Percentiles rank a stretch among this genome's conserved stretches.
These are phyloP conservation scores for Coriolopsis trogii DNA, from an alignment of 1,284 basidiomycete genomes.

Conservation along the genomic window DNA sequence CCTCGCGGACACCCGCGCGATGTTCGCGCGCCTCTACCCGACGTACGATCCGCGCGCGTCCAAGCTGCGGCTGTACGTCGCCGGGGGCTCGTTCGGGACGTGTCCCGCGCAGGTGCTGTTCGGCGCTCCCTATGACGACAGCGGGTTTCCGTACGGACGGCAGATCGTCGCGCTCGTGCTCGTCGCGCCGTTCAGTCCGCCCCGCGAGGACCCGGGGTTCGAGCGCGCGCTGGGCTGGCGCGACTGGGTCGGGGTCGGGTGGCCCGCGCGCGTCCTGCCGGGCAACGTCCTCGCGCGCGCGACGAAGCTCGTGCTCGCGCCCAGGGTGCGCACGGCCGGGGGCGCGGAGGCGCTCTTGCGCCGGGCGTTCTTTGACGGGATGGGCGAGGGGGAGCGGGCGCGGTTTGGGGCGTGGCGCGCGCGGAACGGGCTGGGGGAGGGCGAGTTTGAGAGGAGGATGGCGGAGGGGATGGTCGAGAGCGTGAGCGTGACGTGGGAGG, in stretches of 20 bases:
- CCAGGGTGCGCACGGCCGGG: conserved; percentile 42
- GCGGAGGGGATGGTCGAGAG: conserved; percentile 48
- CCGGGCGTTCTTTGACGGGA: conserved; percentile 44
- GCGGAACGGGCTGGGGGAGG: conserved; percentile 42
- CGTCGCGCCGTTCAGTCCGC: conserved; percentile 48
- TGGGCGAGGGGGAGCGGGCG: conserved; percentile 45
- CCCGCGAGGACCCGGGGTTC: conserved; percentile 49
- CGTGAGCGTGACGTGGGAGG: conserved; percentile 53
- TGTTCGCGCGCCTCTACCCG: conserved; percentile 52
- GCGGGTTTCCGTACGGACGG: conserved; percentile 53
- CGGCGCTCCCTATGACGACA: conserved; percentile 48
- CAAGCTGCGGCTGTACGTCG: conserved; percentile 49
- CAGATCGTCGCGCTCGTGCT: conserved; percentile 51
- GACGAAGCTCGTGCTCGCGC: conserved; percentile 35
- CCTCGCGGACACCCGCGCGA: conserved; percentile 45
- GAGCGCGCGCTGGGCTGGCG: conserved; percentile 45
- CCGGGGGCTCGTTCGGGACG: conserved; percentile 57
- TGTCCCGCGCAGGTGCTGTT: conserved; percentile 59
- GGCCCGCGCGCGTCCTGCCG: conserved; percentile 44
- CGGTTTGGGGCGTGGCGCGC: conserved; percentile 45
- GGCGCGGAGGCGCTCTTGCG: conserved; percentile 45
- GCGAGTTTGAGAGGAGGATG: conserved; percentile 44
- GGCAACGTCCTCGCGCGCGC: conserved; percentile 41
- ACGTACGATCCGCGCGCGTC: conserved; percentile 33
- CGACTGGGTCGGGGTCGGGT: conserved; percentile 50